A percentile compares a stretch with the other conserved stretches of the same genome.
Conservation (phyloP, 2,329 filamentous ascomycete species). For the Fusarium sarcochroum region DNA sequence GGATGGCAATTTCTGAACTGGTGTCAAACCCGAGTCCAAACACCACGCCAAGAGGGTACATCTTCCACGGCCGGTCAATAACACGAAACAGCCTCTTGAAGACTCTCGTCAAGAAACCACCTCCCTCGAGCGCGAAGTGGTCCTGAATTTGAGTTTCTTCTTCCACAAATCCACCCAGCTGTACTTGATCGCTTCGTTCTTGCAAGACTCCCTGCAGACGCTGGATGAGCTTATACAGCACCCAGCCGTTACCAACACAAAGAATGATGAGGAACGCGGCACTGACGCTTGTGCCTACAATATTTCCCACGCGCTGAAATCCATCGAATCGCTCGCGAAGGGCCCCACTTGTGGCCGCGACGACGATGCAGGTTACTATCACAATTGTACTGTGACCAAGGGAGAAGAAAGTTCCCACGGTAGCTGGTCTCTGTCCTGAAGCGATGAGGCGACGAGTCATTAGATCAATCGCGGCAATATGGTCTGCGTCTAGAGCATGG, state of each 20-base stretch:
- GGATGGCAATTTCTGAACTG: constrained; percentile 90
- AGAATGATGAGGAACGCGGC: constrained; percentile 86
- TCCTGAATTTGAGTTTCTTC: constrained; percentile 50
- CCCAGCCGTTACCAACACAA: constrained; percentile 87
- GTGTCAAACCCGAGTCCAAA: constrained; percentile 97
- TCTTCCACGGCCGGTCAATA: constrained; percentile 87
- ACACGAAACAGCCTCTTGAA: constrained; percentile 84
- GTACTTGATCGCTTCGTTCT: constrained; percentile 35
- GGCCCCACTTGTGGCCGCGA: constrained; percentile 90
- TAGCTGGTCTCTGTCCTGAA: constrained; percentile 86
- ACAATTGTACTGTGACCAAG: constrained; percentile 96
- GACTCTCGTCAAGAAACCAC: constrained; percentile 79
- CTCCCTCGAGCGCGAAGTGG: constrained; percentile 79
- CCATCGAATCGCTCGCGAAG: constrained; percentile 84
- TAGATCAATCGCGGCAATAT: constrained; percentile 88
- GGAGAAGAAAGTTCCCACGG: constrained; percentile 94
- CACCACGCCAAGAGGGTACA: constrained; percentile 90
- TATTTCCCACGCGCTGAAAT: constrained; percentile 85
- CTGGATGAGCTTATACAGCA: constrained; percentile 81
- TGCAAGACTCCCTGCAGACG: constrained; percentile 74
- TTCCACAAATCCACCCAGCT: constrained; percentile 48
- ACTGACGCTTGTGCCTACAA: constrained; percentile 90
- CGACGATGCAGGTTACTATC: constrained; percentile 88
- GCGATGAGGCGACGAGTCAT: constrained; percentile 93
- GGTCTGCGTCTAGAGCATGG: constrained; percentile 98